A percentile compares a stretch with the other conserved stretches of the same genome.
phyloP scores from a whole-genome alignment of 345 rosid species.

The Syzygium aromaticum region DNA sequence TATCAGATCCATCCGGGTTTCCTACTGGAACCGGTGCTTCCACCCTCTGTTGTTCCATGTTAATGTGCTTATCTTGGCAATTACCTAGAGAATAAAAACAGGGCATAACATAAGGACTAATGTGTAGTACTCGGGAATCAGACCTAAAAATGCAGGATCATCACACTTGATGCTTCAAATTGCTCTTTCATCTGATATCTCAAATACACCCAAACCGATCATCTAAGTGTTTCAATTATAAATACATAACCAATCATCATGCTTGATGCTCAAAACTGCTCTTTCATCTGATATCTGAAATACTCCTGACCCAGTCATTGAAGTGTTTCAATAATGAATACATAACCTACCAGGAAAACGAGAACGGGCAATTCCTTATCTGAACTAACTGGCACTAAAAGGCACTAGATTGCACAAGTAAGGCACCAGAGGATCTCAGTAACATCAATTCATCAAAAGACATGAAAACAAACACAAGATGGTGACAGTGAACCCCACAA shows the following conservation, averaged over 20 bases:
- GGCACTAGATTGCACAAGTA: not conserved
- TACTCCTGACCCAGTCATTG: not conserved
- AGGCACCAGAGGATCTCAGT: not conserved
- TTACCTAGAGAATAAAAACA: not conserved
- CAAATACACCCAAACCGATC: not conserved
- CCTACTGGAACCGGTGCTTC: slow-evolving; percentile 4
- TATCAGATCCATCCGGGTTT: slow-evolving; percentile 17
- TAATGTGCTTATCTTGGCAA: not conserved
- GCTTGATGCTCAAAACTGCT: not conserved
- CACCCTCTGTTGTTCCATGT: slow-evolving; percentile 18
- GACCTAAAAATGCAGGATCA: not conserved
- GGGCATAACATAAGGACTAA: not conserved
- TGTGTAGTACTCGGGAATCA: not conserved
- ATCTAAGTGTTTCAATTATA: not conserved
- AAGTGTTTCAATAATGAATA: not conserved
- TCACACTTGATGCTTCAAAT: not conserved
- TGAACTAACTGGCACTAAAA: not conserved
- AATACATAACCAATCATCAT: not conserved
- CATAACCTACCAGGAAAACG: not conserved
- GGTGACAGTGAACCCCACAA: not conserved
- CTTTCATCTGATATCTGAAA: not conserved
- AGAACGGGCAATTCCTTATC: not conserved
- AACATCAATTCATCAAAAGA: not conserved
- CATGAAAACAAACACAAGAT: not conserved
- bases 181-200: not conserved